Evolutionary conservation across 108 stramenopile genomes (phyloP).

Genomic region (Cyclotella kingstonii): DNA sequence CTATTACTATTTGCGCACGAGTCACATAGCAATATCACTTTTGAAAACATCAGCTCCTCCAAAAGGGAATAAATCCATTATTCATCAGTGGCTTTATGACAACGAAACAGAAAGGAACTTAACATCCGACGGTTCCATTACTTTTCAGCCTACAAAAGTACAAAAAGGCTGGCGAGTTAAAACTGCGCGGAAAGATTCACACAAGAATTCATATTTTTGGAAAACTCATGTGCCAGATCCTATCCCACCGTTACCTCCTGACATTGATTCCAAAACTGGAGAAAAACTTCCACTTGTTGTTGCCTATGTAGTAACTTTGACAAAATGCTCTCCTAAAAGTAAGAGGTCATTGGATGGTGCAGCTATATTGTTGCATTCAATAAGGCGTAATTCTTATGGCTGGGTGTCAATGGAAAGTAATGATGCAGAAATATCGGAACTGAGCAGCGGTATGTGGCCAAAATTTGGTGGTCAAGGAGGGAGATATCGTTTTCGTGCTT

Average conservation of each 20-base stretch:
- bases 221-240: constrained; percentile 24
- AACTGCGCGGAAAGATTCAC: background rate
- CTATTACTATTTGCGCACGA: too few relatives aligned
- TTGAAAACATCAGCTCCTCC: too few relatives aligned
- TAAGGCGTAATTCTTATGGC: constrained; percentile 36
- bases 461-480: constrained; percentile 36
- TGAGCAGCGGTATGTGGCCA: constrained; percentile 10
- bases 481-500: constrained; percentile 31
- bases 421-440: background rate
- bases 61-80: too few relatives aligned
- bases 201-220: constrained; percentile 23
- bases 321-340: constrained; percentile 14
- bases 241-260: constrained; percentile 23
- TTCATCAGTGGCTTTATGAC: too few relatives aligned
- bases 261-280: constrained; percentile 6
- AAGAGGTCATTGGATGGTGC: constrained; percentile 31
- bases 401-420: constrained; percentile 26
- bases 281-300: constrained; percentile 26
- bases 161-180: background rate
- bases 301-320: constrained; percentile 37
- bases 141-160: constrained; percentile 11
- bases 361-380: constrained; percentile 43
- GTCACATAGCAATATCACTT: too few relatives aligned
- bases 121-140: background rate
- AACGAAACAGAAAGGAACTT: too few relatives aligned